Evolutionary conservation across 2,329 filamentous ascomycete species (phyloP).

Genomic region (Aplosporella prunicola): DNA sequence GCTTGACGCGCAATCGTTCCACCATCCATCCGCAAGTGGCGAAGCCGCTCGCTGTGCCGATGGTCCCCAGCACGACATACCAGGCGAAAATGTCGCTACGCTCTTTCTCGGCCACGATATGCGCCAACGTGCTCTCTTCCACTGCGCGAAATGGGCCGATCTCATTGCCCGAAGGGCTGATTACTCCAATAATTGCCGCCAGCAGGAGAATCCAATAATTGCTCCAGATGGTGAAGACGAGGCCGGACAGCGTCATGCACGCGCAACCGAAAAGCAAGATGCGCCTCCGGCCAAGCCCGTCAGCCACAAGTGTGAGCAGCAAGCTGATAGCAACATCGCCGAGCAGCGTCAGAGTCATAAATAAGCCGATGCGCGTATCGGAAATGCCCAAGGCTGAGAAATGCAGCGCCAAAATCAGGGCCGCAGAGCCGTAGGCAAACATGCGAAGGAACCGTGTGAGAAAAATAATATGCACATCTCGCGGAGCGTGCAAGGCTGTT

Average conservation of each 20-base stretch:
- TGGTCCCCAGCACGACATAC: conserved; percentile 30
- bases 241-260: conserved; percentile 27
- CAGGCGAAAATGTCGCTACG: conserved; percentile 31
- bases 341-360: conserved; percentile 32
- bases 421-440: conserved; percentile 27
- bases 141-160: conserved; percentile 33
- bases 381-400: conserved; percentile 26
- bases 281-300: conserved; percentile 24
- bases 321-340: conserved; percentile 29
- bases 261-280: conserved; percentile 25
- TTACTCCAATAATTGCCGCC: conserved; percentile 29
- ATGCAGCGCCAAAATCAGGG: conserved; percentile 29
- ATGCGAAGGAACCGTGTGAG: conserved; percentile 28
- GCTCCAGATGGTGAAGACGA: conserved; percentile 24
- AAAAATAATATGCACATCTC: conserved; percentile 30
- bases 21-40: conserved; percentile 29
- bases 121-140: conserved; percentile 30
- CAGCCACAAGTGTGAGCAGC: conserved; percentile 29
- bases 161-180: conserved; percentile 31
- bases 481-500: conserved; percentile 24
- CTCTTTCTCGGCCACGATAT: conserved; percentile 23
- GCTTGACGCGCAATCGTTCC: conserved; percentile 20
- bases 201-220: conserved; percentile 24
- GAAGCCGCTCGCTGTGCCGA: conserved; percentile 27
- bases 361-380: conserved; percentile 29